These are phyloP conservation scores for Inga oerstediana DNA, from an alignment of 306 rosid species.

Conservation along the genomic window DNA sequence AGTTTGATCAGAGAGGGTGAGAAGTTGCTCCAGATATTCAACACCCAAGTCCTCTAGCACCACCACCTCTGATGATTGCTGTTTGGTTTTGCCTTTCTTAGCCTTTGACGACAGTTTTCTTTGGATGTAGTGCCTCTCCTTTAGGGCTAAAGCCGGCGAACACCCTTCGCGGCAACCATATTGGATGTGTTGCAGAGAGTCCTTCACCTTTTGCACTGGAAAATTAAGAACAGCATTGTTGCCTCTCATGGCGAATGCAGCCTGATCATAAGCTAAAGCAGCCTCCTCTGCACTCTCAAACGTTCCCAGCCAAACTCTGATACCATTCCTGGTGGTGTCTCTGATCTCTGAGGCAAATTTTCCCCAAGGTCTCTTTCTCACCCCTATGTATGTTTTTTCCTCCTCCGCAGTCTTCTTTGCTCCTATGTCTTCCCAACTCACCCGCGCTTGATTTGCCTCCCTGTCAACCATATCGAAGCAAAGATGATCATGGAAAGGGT, in stretches of 20 bases:
- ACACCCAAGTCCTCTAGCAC: slow-evolving; percentile 9
- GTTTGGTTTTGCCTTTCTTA: neutral
- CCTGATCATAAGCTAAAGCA: slow-evolving; percentile 45
- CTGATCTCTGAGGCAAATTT: slow-evolving; percentile 1
- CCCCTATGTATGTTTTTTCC: neutral
- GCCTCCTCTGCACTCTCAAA: neutral
- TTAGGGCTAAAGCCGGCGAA: slow-evolving; percentile 65
- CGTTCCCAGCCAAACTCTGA: neutral
- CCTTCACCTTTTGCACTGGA: slow-evolving; percentile 9
- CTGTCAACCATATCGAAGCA: slow-evolving; percentile 4
- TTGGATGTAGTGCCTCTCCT: slow-evolving; percentile 28
- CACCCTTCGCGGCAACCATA: slow-evolving; percentile 24
- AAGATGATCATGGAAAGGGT: neutral
- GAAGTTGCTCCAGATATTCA: slow-evolving; percentile 13
- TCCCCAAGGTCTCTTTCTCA: slow-evolving; percentile 18
- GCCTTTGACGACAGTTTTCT: slow-evolving; percentile 6
- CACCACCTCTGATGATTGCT: neutral
- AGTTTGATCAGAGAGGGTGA: neutral
- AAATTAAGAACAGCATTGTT: slow-evolving; percentile 47
- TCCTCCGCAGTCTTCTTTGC: neutral
- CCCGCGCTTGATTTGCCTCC: neutral
- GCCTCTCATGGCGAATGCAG: slow-evolving; percentile 58
- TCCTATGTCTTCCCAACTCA: neutral
- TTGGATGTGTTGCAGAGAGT: slow-evolving; percentile 26
- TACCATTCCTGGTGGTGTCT: slow-evolving; percentile 5